Evolutionary conservation across 352 stramenopile species (phyloP), one percentile per base, ranked within the genome.

Genomic region (Phytopythium helicoides): DNA sequence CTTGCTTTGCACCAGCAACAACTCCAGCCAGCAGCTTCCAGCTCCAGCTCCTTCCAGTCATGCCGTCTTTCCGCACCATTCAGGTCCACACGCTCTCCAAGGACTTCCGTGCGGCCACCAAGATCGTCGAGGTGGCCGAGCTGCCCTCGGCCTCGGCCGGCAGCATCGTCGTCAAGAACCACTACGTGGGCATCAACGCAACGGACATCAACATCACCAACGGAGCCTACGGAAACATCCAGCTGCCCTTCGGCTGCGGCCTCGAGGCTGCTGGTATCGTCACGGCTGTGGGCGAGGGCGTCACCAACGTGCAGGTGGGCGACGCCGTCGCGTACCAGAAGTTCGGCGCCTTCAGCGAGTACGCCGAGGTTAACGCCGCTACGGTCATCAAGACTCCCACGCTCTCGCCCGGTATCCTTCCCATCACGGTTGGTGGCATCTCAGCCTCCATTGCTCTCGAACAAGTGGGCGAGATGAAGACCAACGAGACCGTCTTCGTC

Each of bases 151-250:
- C 66, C 0, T 25, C 52, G 5, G 34, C 57, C 11, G 65, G 64
- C 31, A 51, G 47, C 2, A 60, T 78, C 26, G 62, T 81, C 11
- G 68, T 81, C 14, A 47, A 76, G 62, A 81, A 74, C 62, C 73
- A 81, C 62, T 83, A 68, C 54, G 62, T 75, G 31, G 72, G 72
- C n/a, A 83, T 84, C 58, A 84, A 84, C 45, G 73, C 65, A 19
- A 77, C 73, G 18, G 68, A 81, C 59, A 66, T 87, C 56, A 81
- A 78, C 56, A 60, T 83, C 34, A 87, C 76, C 40, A 81, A 81
- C 51, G 72, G 68, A 23, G 52, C 31, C 16, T 82, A 81, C 65
- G 35, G 57, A 1, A 15, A 52, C 4, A 52, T 76, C 10, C 55
- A 66, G 14, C 68, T 73, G 8, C 76, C 76, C 0, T 83, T 83